These are phyloP conservation scores for Chara braunii DNA, from an alignment of 139 green algal species.

Conservation along the genomic window DNA sequence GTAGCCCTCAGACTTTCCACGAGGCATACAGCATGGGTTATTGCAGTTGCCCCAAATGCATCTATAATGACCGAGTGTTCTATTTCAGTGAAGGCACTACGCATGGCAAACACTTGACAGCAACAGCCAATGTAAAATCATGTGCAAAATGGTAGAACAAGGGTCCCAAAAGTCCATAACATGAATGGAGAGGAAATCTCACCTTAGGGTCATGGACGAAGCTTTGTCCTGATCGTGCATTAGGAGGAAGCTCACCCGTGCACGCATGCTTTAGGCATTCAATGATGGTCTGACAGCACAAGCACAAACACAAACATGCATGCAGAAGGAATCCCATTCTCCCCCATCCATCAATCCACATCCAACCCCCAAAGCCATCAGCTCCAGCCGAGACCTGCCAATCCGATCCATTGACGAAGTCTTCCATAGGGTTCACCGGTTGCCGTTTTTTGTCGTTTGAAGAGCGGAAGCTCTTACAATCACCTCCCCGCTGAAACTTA, in stretches of 20 bases:
- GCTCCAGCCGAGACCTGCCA: not conserved
- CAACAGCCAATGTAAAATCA: too few species aligned
- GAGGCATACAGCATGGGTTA: too few species aligned
- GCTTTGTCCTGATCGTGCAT: conserved; percentile 69
- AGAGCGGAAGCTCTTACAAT: too few species aligned
- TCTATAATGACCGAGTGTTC: too few species aligned
- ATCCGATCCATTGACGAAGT: not conserved
- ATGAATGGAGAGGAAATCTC: not conserved
- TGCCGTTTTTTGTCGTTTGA: too few species aligned
- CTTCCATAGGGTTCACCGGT: too few species aligned
- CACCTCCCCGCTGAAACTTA: not conserved
- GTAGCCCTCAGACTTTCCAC: too few species aligned
- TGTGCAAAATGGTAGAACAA: too few species aligned
- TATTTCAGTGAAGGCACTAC: too few species aligned
- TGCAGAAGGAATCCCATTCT: not conserved
- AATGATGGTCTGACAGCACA: conserved; percentile 88
- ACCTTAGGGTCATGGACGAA: conserved; percentile 92
- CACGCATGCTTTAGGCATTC: conserved; percentile 91
- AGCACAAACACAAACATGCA: not conserved
- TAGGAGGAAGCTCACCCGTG: conserved; percentile 90
- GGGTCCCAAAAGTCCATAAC: too few species aligned
- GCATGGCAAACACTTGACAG: too few species aligned
- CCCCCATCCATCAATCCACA: not conserved
- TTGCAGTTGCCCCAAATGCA: too few species aligned
- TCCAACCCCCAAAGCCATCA: not conserved